phyloP scores from a whole-genome alignment of 2,329 filamentous ascomycete genomes.

The Cladosporium cucumerinum region DNA sequence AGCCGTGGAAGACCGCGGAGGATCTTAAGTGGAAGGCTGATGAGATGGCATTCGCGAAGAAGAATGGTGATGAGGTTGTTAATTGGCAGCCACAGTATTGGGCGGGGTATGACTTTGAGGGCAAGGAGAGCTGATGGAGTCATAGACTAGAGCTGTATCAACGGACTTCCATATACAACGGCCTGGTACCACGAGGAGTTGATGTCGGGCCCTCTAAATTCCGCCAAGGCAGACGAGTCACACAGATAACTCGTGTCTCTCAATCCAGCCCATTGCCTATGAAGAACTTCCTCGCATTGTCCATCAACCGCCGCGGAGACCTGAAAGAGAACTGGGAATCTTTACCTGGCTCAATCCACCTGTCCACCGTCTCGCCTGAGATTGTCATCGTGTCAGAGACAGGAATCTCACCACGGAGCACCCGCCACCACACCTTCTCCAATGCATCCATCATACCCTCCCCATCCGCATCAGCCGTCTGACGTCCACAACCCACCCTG shows the following conservation, averaged over 20 bases:
- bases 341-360: constrained; percentile 36
- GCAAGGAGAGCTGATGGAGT: constrained; percentile 5
- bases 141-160: background rate
- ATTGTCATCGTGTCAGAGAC: constrained; percentile 31
- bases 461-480: constrained; percentile 37
- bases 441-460: constrained; percentile 37
- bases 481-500: constrained; percentile 38
- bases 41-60: background rate
- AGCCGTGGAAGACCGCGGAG: constrained; percentile 3
- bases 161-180: background rate
- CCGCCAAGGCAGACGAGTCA: too few species aligned
- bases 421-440: constrained; percentile 33
- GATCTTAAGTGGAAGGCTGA: constrained; percentile 1
- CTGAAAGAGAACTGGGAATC: constrained; percentile 35
- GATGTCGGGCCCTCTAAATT: background rate
- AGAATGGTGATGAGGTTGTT: constrained; percentile 3
- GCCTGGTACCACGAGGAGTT: background rate
- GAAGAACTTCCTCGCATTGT: constrained; percentile 32
- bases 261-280: background rate
- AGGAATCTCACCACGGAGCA: constrained; percentile 35
- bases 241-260: background rate
- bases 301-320: constrained; percentile 36
- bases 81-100: constrained; percentile 10
- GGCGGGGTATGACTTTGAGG: background rate
- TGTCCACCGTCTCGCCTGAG: constrained; percentile 35